phyloP scores from a whole-genome alignment of 2,329 filamentous ascomycete genomes.

The Claviceps quebecensis region DNA sequence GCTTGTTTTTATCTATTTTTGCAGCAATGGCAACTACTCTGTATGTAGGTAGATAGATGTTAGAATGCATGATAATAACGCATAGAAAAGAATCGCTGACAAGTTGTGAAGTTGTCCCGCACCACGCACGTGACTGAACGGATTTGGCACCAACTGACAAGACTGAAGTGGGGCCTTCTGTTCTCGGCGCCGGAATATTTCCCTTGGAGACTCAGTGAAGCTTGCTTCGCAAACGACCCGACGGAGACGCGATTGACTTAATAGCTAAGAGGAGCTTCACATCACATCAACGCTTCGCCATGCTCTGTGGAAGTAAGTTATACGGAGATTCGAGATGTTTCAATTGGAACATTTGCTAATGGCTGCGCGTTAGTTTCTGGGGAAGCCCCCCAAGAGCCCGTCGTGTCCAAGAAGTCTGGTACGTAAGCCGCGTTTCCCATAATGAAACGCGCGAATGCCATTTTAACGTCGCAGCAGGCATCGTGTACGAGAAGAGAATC shows the following conservation, averaged over 20 bases:
- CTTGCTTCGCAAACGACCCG: slow-evolving; percentile 3
- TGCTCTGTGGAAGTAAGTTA: slow-evolving; percentile 35
- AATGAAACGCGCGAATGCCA: neutral
- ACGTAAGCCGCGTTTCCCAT: slow-evolving; percentile 20
- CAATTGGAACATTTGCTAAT: neutral
- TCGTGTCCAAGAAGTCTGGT: slow-evolving; percentile 91
- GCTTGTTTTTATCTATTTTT: neutral
- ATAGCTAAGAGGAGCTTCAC: slow-evolving; percentile 10
- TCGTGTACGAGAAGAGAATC: slow-evolving; percentile 86
- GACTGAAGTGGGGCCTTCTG: neutral
- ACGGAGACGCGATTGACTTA: slow-evolving; percentile 9
- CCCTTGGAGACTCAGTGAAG: slow-evolving; percentile 4
- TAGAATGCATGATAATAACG: too few relatives aligned
- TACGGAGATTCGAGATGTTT: neutral
- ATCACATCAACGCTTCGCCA: slow-evolving; percentile 17
- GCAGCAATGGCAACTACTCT: neutral
- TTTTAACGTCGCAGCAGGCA: slow-evolving; percentile 36
- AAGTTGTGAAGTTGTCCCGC: neutral
- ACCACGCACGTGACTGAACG: slow-evolving; percentile 1
- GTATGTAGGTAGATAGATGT: too few relatives aligned
- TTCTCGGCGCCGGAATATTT: slow-evolving; percentile 11
- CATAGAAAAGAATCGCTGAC: too few relatives aligned
- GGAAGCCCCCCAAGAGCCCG: slow-evolving; percentile 87
- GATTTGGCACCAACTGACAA: neutral
- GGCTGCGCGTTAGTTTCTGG: slow-evolving; percentile 58